Evolutionary conservation across 1,284 basidiomycete species (phyloP), one percentile per base, ranked within the genome.

Genomic region (Pulchroboletus neoregius): DNA sequence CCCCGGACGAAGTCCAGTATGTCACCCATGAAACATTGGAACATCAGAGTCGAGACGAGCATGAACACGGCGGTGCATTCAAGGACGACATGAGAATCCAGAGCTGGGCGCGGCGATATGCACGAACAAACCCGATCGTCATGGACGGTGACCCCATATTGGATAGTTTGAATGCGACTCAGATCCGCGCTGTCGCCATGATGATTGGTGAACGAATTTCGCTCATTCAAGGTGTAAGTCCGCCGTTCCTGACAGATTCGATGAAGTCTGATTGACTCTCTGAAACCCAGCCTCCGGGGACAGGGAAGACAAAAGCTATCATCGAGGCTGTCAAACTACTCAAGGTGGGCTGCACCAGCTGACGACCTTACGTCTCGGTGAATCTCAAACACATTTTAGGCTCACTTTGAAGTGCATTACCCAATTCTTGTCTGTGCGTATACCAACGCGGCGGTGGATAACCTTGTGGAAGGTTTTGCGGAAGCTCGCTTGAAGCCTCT

Each of bases 401-500:
- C 69, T 6, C 81, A 93, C 61, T 97, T 94, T 65, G 74, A 86
- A 61, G 81, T 94, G 11, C 82, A 88, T 8, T 80, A 90, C 34
- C 92, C 92, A 0, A 74, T 96, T 37, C 77, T 96, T 12, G 84
- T 96, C 3, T 90, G 88, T 62, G 94, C 94, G 0, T 94, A 91
- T 62, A 97, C 94, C 31, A 95, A 97, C 56, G 89, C 85, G 20
- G 93, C 94, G 0, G 91, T 95, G n/a, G 93, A 97, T 65, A 92
- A 96, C 56, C 77, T 97, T 7, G 81, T 94, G 27, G 84, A 88
- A 58, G 86, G 87, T 0, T 73, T 91, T 20, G 75, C 75, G 49
- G 58, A 67, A 30, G 69, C 76, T 1, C 83, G 84, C 0, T 67
- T 95, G 40, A 82, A 82, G 45, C 86, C 91, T 0, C 69, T 95